A percentile compares a stretch with the other conserved stretches of the same genome.
These are phyloP conservation scores for Talaromyces sp. DNA, from an alignment of 2,329 filamentous ascomycete species.

Conservation along the genomic window DNA sequence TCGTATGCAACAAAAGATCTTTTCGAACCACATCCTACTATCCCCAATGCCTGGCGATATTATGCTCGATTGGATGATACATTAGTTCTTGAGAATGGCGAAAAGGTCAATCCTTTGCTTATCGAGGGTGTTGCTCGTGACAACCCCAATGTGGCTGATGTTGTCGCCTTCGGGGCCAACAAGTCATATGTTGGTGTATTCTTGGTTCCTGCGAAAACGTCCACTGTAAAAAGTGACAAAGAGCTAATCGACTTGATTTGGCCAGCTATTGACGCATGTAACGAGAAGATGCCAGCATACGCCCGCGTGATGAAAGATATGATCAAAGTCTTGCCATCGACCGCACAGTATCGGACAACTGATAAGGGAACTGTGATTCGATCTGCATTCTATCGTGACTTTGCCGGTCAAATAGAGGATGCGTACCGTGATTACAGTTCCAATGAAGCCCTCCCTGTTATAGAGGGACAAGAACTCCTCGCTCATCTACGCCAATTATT, in stretches of 20 bases:
- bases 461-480: not conserved
- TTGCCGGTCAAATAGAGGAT: slow-evolving; percentile 47
- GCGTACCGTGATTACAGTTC: slow-evolving; percentile 36
- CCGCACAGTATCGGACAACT: slow-evolving; percentile 49
- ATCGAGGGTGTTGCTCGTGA: slow-evolving; percentile 18
- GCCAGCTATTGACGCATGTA: slow-evolving; percentile 48
- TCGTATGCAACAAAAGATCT: slow-evolving; percentile 51
- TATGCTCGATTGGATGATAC: slow-evolving; percentile 19
- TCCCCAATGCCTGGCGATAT: slow-evolving; percentile 27
- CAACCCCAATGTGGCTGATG: slow-evolving; percentile 11
- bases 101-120: slow-evolving; percentile 22
- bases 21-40: slow-evolving; percentile 43
- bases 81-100: slow-evolving; percentile 20
- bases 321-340: slow-evolving; percentile 47
- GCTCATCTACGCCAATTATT: not conserved
- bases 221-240: not conserved
- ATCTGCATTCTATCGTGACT: slow-evolving; percentile 49
- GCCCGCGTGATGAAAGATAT: slow-evolving; percentile 53
- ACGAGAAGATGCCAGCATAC: slow-evolving; percentile 51
- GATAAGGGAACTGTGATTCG: slow-evolving; percentile 59
- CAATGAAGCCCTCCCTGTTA: slow-evolving; percentile 15
- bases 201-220: not conserved
- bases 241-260: not conserved
- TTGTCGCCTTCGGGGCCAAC: slow-evolving; percentile 17
- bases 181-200: slow-evolving; percentile 10